Percentiles rank a stretch among this genome's conserved stretches.
These are phyloP conservation scores for Ascodesmis nigricans DNA, from an alignment of 495 filamentous ascomycete species.

Conservation along the genomic window DNA sequence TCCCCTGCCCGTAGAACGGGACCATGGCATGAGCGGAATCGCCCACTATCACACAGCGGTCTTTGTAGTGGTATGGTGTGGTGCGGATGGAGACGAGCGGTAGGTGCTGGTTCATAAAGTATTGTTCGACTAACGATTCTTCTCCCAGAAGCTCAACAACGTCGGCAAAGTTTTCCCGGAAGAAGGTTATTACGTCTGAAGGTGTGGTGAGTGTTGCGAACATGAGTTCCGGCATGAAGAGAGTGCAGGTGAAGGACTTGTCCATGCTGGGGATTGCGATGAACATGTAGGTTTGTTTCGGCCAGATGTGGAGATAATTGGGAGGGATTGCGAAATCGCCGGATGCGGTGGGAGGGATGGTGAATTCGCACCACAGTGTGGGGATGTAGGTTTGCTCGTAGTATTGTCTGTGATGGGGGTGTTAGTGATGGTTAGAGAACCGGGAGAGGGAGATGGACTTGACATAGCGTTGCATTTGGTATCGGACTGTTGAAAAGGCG, in stretches of 20 bases:
- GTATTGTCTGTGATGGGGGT: too few relatives aligned
- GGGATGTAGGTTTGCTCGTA: constrained; percentile 94
- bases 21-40: constrained; percentile 97
- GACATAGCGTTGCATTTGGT: constrained; percentile 77
- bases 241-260: constrained; percentile 81
- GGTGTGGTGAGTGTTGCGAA: constrained; percentile 37
- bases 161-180: constrained; percentile 64
- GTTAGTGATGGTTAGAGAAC: too few relatives aligned
- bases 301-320: constrained; percentile 96
- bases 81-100: constrained; percentile 57
- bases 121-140: constrained; percentile 44
- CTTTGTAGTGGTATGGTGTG: constrained; percentile 53
- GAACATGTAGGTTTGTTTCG: constrained; percentile 82
- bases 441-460: constrained; percentile 10
- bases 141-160: constrained; percentile 62
- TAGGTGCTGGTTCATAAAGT: constrained; percentile 59
- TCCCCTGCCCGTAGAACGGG: constrained; percentile 78
- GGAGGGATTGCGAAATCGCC: constrained; percentile 57
- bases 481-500: constrained; percentile 71
- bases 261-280: constrained; percentile 85
- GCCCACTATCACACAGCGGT: constrained; percentile 65
- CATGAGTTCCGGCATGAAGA: constrained; percentile 51
- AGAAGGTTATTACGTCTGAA: constrained; percentile 39
- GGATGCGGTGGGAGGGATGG: constrained; percentile 38
- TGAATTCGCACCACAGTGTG: constrained; percentile 92